Evolutionary conservation across 2,329 filamentous ascomycete genomes (phyloP).

Genomic region (Fusarium veterinarium): DNA sequence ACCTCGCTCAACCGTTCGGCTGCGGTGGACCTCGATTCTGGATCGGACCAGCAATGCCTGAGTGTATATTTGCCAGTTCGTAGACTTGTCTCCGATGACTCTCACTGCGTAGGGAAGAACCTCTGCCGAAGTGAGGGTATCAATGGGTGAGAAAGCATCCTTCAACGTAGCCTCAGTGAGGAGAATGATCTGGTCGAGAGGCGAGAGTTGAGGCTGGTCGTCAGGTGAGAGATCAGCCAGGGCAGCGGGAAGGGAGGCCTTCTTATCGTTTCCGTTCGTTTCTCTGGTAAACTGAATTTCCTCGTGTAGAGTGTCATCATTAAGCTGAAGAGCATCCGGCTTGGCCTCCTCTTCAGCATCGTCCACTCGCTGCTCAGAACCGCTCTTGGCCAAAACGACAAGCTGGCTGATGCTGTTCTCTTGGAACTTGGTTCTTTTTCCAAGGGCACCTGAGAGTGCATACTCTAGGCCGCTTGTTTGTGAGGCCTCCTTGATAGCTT

Average conservation of each 20-base stretch:
- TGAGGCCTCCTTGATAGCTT: slow-evolving; percentile 76
- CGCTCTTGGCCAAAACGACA: slow-evolving; percentile 88
- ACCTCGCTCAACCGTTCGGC: slow-evolving; percentile 88
- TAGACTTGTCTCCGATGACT: slow-evolving; percentile 87
- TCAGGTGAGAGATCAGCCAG: slow-evolving; percentile 78
- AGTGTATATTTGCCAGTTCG: slow-evolving; percentile 98
- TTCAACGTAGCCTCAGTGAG: slow-evolving; percentile 89
- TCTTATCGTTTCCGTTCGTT: slow-evolving; percentile 52
- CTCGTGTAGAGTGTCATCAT: slow-evolving; percentile 94
- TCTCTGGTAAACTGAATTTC: slow-evolving; percentile 80
- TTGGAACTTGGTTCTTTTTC: slow-evolving; percentile 86
- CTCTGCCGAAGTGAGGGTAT: slow-evolving; percentile 92
- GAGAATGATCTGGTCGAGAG: slow-evolving; percentile 90
- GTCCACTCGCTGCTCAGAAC: slow-evolving; percentile 43
- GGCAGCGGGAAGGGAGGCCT: slow-evolving; percentile 64
- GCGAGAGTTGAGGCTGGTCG: slow-evolving; percentile 82
- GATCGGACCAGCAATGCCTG: slow-evolving; percentile 91
- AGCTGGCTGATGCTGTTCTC: slow-evolving; percentile 86
- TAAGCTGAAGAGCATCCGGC: slow-evolving; percentile 80
- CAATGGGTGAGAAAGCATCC: slow-evolving; percentile 84
- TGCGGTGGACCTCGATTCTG: slow-evolving; percentile 87
- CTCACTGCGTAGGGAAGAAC: slow-evolving; percentile 90
- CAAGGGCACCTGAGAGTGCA: slow-evolving; percentile 84
- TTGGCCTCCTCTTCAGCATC: slow-evolving; percentile 46
- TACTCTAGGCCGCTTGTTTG: slow-evolving; percentile 79